Conservation (phyloP, 2,329 filamentous ascomycete species). For the Penicillium sp. region DNA sequence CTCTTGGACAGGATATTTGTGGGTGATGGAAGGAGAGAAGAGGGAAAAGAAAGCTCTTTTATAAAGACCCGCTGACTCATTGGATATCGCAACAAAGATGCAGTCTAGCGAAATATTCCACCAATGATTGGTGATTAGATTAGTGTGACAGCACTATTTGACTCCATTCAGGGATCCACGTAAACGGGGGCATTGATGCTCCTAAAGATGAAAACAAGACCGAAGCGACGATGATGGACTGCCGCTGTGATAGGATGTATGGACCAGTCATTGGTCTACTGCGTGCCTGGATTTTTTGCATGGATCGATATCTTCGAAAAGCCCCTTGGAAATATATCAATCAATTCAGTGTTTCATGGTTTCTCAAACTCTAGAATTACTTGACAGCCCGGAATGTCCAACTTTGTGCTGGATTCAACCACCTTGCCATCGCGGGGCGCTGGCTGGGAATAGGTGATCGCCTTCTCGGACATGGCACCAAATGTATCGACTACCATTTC, state of each 20-base stretch:
- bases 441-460: conserved; percentile 27
- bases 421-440: conserved; percentile 4
- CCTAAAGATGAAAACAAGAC: not conserved
- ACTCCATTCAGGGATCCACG: not conserved
- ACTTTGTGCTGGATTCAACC: conserved; percentile 31
- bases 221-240: not conserved
- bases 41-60: no score
- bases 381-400: conserved; percentile 30
- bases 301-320: not conserved
- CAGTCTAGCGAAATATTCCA: not conserved
- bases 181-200: not conserved
- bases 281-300: not conserved
- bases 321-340: not conserved
- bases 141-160: not conserved
- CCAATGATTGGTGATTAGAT: not conserved
- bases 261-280: not conserved
- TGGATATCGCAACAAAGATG: not conserved
- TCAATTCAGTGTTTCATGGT: not conserved
- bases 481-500: conserved; percentile 32
- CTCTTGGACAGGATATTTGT: no score
- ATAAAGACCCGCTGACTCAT: no score
- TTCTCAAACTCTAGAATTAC: not conserved
- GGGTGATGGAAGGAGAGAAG: no score
- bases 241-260: not conserved
- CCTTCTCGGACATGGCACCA: conserved; percentile 42